phyloP scores from a whole-genome alignment of 2,329 filamentous ascomycete genomes.

The Drechmeria coniospora region DNA sequence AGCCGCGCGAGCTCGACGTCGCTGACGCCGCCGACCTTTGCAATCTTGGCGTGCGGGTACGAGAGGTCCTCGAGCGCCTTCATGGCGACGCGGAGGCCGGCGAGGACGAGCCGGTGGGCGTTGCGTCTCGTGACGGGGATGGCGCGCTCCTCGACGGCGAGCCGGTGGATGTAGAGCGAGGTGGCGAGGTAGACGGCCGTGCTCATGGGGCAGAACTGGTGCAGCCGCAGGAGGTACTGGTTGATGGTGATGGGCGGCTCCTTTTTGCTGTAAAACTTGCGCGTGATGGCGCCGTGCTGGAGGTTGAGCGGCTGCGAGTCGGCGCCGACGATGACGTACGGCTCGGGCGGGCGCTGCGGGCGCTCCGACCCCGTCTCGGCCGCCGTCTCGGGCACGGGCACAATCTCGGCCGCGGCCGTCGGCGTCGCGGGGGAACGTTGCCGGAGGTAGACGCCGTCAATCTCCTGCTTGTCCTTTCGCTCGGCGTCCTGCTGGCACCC shows the following conservation, averaged over 20 bases:
- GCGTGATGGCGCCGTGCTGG: conserved; percentile 73
- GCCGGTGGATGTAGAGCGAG: conserved; percentile 70
- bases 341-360: conserved; percentile 19
- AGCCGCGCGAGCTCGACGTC: conserved; percentile 66
- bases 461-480: conserved; percentile 17
- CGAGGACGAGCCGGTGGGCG: conserved; percentile 72
- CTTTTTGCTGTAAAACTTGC: conserved; percentile 85
- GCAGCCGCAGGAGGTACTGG: conserved; percentile 74
- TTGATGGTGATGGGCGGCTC: conserved; percentile 69
- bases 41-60: conserved; percentile 70
- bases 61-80: conserved; percentile 89
- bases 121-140: conserved; percentile 74
- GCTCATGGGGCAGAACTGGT: conserved; percentile 85
- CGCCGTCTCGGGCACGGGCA: too few species aligned
- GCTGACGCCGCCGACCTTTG: conserved; percentile 77
- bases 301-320: conserved; percentile 58
- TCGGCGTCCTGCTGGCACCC: too few species aligned
- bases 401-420: too few species aligned
- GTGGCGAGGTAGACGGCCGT: conserved; percentile 86
- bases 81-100: conserved; percentile 73
- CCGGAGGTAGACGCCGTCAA: conserved; percentile 41
- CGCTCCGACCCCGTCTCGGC: too few species aligned
- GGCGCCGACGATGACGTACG: conserved; percentile 48
- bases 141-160: conserved; percentile 61
- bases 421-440: conserved; percentile 15